Evolutionary conservation across 2,329 filamentous ascomycete species (phyloP), one percentile per base, ranked within the genome.

Genomic region (Hirsutella rhossiliensis): DNA sequence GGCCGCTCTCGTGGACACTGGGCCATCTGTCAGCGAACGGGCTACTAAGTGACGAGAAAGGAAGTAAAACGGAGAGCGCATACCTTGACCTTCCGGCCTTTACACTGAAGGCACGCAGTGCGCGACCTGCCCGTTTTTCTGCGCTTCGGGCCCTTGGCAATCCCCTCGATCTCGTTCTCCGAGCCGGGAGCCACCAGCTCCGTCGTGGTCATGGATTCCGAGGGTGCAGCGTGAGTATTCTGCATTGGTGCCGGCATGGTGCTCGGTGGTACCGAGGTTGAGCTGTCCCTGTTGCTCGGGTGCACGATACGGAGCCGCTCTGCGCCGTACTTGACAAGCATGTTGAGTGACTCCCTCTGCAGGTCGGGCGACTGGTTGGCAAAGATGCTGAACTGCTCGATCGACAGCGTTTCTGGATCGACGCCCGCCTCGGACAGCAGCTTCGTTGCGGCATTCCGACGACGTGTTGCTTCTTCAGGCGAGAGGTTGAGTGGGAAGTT

Each of bases 361-460:
- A 78, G 56, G 3, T 70, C 65, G 0, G 75, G 73, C 1, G 74
- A 69, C 56, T 80, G 76, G 44, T 80, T 79, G 9, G 75, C 65
- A 50, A 80, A 76, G 15, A 78, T 79, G 50, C 62, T 69, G 47
- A 79, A 76, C 52, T 79, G 75, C 39, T 78, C 75, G 4, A 58
- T 48, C 0, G 71, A 74, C 11, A 79, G 59, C 0, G 73, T 71
- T 2, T 62, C 58, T 1, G 72, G 73, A 32, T 75, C 67, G n/a
- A 79, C 66, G 5, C 63, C 65, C n/a, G 60, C 66, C 2, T 64
- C 62, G 3, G 40, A 58, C 5, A 79, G 64, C 28, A 77, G 61
- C 20, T 62, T 59, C n/a, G 64, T 62, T 7, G 76, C 74, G 8
- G 63, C 62, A 11, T 72, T 66, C 40, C 63, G 63, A 34, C 75